Conservation (phyloP, 441 rosid genomes). For the Adansonia madagascariensis region DNA sequence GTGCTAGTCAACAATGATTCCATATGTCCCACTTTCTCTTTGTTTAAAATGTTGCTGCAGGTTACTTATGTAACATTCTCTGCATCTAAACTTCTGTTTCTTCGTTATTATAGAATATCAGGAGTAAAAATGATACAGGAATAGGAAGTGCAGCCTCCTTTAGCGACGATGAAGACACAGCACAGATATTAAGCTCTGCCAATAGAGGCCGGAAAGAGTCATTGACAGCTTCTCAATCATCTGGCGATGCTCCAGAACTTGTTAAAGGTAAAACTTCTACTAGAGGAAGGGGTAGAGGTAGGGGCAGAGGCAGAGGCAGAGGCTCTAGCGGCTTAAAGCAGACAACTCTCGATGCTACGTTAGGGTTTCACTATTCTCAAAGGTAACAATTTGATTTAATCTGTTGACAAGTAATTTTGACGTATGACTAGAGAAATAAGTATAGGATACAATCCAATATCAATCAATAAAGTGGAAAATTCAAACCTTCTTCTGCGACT, state of each 20-base stretch:
- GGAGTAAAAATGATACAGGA: conserved; percentile 54
- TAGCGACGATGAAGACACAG: conserved; percentile 88
- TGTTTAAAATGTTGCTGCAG: background rate
- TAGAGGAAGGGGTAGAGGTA: conserved; percentile 82
- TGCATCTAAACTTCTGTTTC: conserved; percentile 32
- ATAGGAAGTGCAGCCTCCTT: conserved; percentile 66
- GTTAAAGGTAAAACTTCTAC: conserved; percentile 67
- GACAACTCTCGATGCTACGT: conserved; percentile 78
- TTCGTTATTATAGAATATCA: conserved; percentile 49
- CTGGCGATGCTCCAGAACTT: conserved; percentile 40
- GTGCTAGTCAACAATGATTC: background rate
- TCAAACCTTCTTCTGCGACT: background rate
- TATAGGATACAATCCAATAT: background rate
- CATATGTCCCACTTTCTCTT: conserved; percentile 21
- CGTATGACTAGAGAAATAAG: background rate
- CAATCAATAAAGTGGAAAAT: conserved; percentile 14
- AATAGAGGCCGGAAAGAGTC: conserved; percentile 67
- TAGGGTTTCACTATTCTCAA: conserved; percentile 75
- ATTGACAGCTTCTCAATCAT: conserved; percentile 50
- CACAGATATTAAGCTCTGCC: conserved; percentile 52
- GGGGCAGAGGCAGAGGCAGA: conserved; percentile 60
- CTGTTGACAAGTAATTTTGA: conserved; percentile 23
- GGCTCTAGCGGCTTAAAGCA: conserved; percentile 73
- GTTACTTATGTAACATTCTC: conserved; percentile 22
- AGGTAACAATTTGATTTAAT: conserved; percentile 48